Evolutionary conservation across 2,329 filamentous ascomycete genomes (phyloP), one percentile per base, ranked within the genome.

Genomic region (Exophiala dermatitidis): DNA sequence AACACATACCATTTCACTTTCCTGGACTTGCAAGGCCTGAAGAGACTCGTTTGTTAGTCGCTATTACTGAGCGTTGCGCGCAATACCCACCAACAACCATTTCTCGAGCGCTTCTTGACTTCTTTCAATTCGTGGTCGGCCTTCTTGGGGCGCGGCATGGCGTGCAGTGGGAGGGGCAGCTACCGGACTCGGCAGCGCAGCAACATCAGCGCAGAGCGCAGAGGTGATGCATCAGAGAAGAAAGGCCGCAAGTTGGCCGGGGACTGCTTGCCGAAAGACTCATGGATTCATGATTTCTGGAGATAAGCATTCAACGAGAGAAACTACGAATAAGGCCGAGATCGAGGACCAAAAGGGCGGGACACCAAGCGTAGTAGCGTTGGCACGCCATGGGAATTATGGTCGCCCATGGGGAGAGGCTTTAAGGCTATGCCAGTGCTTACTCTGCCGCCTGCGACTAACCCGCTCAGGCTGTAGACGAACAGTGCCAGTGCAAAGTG

Each of bases 21-120:
- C 56, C 85, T 79, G 59, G 79, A 79, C 72, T 90, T 90, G 73
- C 87, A 90, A 8, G 85, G 85, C 84, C 85, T 88, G 19, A 19
- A 57, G 7, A 30, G 10, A 28, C 7, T 28, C 12, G 40, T 46
- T 37, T 48, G 45, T 54, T 9, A 53, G 53, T 34, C 2, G 10
- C 5, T 34, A 6, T 41, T 5, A 41, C 28, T 5, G 12, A 28
- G 10, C 19, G 5, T 5, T 5, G n/a, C 5, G 6, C 5, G 19
- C 6, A 28, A 5, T 42, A 57, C 48, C 53, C 62, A 83, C 83
- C 83, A 85, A 67, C 83, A 86, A 45, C 83, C 83, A 63, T 82
- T 85, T 44, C 83, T 78, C 61, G 81, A 85, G 63, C 83, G 75
- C 63, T 74, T 79, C 71, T 86, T 86, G 4, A 84, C 80, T 55